Evolutionary conservation across 192 early-diverging fungal genomes (phyloP), one percentile per base, ranked within the genome.

Genomic region (Allomyces arbusculus): DNA sequence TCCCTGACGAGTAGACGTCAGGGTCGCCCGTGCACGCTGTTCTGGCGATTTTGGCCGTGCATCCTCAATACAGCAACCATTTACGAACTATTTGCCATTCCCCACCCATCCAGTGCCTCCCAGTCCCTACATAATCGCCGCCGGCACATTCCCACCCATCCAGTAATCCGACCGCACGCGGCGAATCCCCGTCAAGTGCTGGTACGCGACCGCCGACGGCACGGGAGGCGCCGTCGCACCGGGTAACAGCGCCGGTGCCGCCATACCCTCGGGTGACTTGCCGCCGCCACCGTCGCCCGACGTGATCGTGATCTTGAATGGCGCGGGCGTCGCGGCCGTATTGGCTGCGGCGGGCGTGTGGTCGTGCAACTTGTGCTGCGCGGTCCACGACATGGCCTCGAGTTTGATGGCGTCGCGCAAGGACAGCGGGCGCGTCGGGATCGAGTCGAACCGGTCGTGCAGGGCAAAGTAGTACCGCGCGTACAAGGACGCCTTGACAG

Each of bases 381-480:
- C 33, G 33, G 33, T 40, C 33, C 33, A 40, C 33, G 33, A 40
- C 33, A 40, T 40, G 33, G 33, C 70, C 67, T 64, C 63, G 24
- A 71, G 63, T 61, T 68, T 67, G 14, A 40, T 61, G 10, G 61
- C 55, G 23, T 71, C 63, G 14, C 67, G 24, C 22, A 65, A 14
- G 25, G 67, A 69, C 10, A 68, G 23, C 25, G 74, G 74, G n/a
- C 65, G 62, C 23, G 24, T 61, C 14, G 63, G 28, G 11, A 62
- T 66, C 16, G 50, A 14, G 23, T 70, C 70, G 5, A 68, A 67
- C 20, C 74, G 23, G 62, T 88, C 87, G n/a, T 84, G 68, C 22
- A 89, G 62, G 62, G 74, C 69, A 67, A 87, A 89, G 69, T 86
- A 89, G 62, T 79, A 80, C 16, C 70, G 63, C 0, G 86, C 80